These are phyloP conservation scores for Jacaranda mimosifolia DNA, from an alignment of 257 asterid genomes.

Conservation along the genomic window DNA sequence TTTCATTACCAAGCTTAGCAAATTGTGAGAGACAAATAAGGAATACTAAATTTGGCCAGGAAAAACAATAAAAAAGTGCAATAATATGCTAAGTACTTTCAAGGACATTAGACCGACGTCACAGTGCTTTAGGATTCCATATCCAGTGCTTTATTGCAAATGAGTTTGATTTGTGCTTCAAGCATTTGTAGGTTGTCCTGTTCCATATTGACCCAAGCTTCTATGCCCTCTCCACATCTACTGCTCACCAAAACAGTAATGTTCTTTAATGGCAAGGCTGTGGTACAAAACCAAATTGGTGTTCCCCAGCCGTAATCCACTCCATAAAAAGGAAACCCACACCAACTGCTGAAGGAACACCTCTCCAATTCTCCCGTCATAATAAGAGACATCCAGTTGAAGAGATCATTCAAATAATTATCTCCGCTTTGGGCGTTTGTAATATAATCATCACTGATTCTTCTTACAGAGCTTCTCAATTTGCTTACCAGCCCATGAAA, in stretches of 20 bases:
- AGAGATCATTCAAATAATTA: background rate
- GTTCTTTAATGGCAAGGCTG: slow-evolving; percentile 45
- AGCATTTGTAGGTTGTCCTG: slow-evolving; percentile 30
- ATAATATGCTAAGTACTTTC: too few species aligned
- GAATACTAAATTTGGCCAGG: too few species aligned
- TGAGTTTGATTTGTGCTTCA: background rate
- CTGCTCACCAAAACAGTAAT: slow-evolving; percentile 38
- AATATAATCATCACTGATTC: background rate
- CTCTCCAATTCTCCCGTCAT: background rate
- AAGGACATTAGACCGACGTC: too few species aligned
- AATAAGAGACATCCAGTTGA: background rate
- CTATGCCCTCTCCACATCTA: slow-evolving; percentile 52
- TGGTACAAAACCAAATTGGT: slow-evolving; percentile 45
- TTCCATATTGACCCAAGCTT: slow-evolving; percentile 50
- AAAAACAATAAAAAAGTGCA: too few species aligned
- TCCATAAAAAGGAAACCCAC: slow-evolving; percentile 52
- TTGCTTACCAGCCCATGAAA: background rate
- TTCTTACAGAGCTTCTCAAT: background rate
- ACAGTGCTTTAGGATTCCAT: too few species aligned
- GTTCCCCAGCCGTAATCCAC: slow-evolving; percentile 55
- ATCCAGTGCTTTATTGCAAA: background rate
- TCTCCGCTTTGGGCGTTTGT: slow-evolving; percentile 3
- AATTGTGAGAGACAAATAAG: too few species aligned
- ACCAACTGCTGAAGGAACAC: slow-evolving; percentile 53
- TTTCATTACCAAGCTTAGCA: too few species aligned